Evolutionary conservation across 306 rosid genomes (phyloP).

Genomic region (Carpinus viminea): DNA sequence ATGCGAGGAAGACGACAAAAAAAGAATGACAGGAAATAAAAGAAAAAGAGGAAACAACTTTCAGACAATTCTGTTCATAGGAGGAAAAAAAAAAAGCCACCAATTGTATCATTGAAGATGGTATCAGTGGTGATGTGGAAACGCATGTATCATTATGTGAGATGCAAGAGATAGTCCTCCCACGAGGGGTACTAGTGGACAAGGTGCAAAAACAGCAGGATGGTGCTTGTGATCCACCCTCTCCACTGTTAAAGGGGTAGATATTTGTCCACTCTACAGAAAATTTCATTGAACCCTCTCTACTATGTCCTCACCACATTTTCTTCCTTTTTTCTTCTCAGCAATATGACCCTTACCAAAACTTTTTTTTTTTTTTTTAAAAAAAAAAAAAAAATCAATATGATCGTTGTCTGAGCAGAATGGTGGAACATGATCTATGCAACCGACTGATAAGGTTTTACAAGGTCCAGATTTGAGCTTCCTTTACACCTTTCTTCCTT

Average conservation of each 20-base stretch:
- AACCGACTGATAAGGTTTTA: background rate
- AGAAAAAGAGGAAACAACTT: conserved; percentile 1
- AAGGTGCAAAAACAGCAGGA: conserved; percentile 15
- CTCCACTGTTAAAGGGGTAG: background rate
- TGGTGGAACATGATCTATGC: background rate
- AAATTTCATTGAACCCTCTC: background rate
- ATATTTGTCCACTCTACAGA: background rate
- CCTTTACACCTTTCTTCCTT: background rate
- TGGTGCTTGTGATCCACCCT: background rate
- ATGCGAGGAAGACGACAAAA: background rate
- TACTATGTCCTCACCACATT: background rate
- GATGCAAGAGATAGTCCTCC: background rate
- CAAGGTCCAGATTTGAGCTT: background rate
- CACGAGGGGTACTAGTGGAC: background rate
- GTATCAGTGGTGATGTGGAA: too few relatives aligned
- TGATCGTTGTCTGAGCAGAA: background rate
- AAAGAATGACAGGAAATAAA: background rate
- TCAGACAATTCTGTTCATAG: background rate
- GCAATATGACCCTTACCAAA: background rate
- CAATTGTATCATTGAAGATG: background rate
- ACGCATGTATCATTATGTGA: background rate
- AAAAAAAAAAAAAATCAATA: background rate
- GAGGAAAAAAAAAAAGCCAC: background rate
- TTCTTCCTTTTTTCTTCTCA: background rate
- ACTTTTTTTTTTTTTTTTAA: background rate